Evolutionary conservation across 345 rosid genomes (phyloP).

Genomic region (Hibiscus trionum): DNA sequence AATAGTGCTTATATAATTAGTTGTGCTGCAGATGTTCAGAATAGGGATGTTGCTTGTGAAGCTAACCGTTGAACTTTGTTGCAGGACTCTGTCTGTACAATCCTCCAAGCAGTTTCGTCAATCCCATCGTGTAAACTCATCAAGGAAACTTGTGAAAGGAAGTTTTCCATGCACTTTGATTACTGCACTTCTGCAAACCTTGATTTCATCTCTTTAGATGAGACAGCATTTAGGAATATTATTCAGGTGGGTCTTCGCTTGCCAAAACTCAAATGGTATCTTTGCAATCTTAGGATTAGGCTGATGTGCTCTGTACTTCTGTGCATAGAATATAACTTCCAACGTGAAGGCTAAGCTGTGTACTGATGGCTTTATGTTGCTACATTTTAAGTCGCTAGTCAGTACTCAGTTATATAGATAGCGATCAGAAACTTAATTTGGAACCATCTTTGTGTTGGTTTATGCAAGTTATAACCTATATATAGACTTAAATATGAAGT

Average conservation of each 20-base stretch:
- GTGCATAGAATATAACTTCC: neutral
- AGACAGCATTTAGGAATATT: conserved; percentile 56
- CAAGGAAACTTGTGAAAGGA: conserved; percentile 82
- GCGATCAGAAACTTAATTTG: neutral
- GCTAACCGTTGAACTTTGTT: conserved; percentile 86
- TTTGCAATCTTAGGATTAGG: neutral
- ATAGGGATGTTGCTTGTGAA: conserved; percentile 30
- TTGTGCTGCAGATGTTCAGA: conserved; percentile 8
- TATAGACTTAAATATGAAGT: neutral
- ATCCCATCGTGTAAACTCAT: conserved; percentile 84
- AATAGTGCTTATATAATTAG: conserved; percentile 10
- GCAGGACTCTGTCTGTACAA: conserved; percentile 95
- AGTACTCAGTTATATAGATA: neutral
- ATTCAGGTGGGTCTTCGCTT: conserved; percentile 55
- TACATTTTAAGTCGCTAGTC: neutral
- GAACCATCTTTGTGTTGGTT: neutral
- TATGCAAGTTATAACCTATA: neutral
- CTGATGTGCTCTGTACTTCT: neutral
- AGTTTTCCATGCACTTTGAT: conserved; percentile 83
- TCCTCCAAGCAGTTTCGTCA: conserved; percentile 69
- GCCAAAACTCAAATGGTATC: neutral
- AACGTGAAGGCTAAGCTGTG: neutral
- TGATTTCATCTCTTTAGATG: conserved; percentile 74
- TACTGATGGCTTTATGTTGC: neutral
- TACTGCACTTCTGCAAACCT: conserved; percentile 79